A percentile compares a stretch with the other conserved stretches of the same genome.
Evolutionary conservation across 495 filamentous ascomycete genomes (phyloP).

Genomic region (Penicillium taxi): DNA sequence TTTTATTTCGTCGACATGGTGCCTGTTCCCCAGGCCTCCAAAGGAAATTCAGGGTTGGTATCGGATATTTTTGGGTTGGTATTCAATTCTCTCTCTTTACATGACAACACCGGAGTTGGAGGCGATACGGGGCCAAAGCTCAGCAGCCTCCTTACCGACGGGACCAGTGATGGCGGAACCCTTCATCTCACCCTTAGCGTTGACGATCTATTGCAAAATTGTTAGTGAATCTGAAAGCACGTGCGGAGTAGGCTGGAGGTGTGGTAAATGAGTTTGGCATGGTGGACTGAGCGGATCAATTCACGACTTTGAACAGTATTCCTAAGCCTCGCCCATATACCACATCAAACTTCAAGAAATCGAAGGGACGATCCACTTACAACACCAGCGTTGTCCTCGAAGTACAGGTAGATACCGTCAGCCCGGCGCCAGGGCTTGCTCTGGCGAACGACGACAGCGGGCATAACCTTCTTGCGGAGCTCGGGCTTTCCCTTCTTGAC

Average conservation of each 20-base stretch:
- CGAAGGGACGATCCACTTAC: slow-evolving; percentile 46
- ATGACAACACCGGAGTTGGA: slow-evolving; percentile 99
- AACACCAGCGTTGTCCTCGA: slow-evolving; percentile 99
- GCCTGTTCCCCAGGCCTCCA: slow-evolving; percentile 23
- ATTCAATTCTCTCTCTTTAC: slow-evolving; percentile 53
- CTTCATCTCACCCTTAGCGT: slow-evolving; percentile 99
- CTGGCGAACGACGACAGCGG: slow-evolving; percentile 94
- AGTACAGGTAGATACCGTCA: slow-evolving; percentile 98
- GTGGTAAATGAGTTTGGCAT: no score
- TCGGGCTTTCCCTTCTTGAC: slow-evolving; percentile 99
- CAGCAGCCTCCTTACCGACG: slow-evolving; percentile 98
- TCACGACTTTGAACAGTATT: neutral
- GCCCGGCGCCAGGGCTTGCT: slow-evolving; percentile 97
- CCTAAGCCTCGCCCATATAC: neutral
- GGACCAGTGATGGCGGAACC: slow-evolving; percentile 98
- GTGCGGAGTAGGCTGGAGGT: neutral
- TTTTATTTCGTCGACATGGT: slow-evolving; percentile 27
- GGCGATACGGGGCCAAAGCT: slow-evolving; percentile 99
- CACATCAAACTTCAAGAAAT: neutral
- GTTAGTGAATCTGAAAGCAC: neutral
- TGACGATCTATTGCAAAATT: slow-evolving; percentile 68
- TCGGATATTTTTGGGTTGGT: slow-evolving; percentile 34
- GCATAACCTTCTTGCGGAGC: slow-evolving; percentile 99
- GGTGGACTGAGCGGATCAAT: neutral
- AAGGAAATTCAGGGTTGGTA: slow-evolving; percentile 36